phyloP scores from a whole-genome alignment of 1,284 basidiomycete species.

The Flammula alnicola region DNA sequence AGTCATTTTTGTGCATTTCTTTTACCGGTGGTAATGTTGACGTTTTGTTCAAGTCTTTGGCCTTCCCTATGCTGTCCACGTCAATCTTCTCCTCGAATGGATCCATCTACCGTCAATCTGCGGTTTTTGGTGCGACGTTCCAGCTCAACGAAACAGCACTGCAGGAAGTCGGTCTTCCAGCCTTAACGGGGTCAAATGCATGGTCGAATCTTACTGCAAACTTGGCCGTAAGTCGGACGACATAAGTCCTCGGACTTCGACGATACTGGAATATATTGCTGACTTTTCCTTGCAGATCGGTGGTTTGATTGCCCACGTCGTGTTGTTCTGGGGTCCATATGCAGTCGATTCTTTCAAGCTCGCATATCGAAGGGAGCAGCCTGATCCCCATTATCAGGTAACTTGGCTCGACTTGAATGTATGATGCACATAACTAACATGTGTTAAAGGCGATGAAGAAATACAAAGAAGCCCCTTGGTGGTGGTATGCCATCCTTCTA shows the following conservation, averaged over 20 bases:
- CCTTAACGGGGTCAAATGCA: slow-evolving; percentile 57
- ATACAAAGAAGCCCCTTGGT: slow-evolving; percentile 57
- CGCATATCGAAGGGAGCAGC: slow-evolving; percentile 46
- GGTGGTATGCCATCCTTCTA: slow-evolving; percentile 57
- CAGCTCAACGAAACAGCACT: slow-evolving; percentile 60
- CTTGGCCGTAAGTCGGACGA: slow-evolving; percentile 45
- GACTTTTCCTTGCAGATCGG: slow-evolving; percentile 53
- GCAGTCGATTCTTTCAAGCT: slow-evolving; percentile 55
- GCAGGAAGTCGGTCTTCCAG: slow-evolving; percentile 55
- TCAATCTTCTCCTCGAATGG: slow-evolving; percentile 64
- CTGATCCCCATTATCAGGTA: slow-evolving; percentile 65
- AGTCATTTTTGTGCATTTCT: slow-evolving; percentile 22
- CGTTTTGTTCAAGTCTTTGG: slow-evolving; percentile 42
- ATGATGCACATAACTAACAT: not conserved
- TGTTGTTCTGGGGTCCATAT: slow-evolving; percentile 64
- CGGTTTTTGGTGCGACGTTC: slow-evolving; percentile 56
- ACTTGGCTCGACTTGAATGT: not conserved
- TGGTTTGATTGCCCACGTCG: slow-evolving; percentile 61
- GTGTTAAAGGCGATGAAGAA: slow-evolving; percentile 46
- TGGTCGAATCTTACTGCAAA: slow-evolving; percentile 59
- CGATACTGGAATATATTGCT: not conserved
- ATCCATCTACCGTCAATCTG: slow-evolving; percentile 56
- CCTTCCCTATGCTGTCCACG: slow-evolving; percentile 67
- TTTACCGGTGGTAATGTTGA: not conserved
- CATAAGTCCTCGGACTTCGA: not conserved